phyloP scores from a whole-genome alignment of 2,329 filamentous ascomycete species.

The Apiospora aurea region DNA sequence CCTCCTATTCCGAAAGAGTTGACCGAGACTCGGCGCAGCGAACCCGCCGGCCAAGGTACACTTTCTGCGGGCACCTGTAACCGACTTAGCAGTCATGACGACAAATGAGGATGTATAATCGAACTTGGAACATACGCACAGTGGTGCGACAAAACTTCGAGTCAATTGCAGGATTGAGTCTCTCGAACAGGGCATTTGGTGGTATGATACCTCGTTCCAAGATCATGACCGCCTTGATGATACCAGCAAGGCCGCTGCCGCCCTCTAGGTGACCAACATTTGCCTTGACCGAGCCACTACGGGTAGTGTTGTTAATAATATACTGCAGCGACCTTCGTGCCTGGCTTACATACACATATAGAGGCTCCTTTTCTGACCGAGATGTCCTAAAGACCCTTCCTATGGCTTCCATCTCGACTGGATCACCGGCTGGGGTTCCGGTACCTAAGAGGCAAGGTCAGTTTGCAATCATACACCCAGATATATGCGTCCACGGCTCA shows the following conservation, averaged over 20 bases:
- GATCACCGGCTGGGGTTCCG: conserved; percentile 55
- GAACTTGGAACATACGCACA: background rate
- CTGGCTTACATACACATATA: background rate
- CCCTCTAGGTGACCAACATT: conserved; percentile 47
- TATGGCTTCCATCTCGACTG: conserved; percentile 52
- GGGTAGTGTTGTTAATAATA: background rate
- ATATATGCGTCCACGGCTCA: background rate
- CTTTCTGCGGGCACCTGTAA: no score
- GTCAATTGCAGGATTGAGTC: conserved; percentile 40
- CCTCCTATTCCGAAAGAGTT: no score
- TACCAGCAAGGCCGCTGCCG: conserved; percentile 39
- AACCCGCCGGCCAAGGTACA: no score
- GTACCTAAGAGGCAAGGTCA: conserved; percentile 36
- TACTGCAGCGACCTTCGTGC: background rate
- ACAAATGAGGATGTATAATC: background rate
- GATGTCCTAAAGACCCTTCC: conserved; percentile 39
- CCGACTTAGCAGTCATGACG: no score
- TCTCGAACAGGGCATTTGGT: conserved; percentile 50
- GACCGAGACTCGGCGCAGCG: no score
- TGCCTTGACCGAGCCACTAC: conserved; percentile 46
- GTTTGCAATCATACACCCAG: no score
- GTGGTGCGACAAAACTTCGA: background rate
- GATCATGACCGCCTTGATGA: conserved; percentile 44
- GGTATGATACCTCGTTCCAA: conserved; percentile 52
- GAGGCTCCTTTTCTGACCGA: background rate